phyloP scores from a whole-genome alignment of 1,139 yeast genomes.

The Nakaseomyces bracarensis region DNA sequence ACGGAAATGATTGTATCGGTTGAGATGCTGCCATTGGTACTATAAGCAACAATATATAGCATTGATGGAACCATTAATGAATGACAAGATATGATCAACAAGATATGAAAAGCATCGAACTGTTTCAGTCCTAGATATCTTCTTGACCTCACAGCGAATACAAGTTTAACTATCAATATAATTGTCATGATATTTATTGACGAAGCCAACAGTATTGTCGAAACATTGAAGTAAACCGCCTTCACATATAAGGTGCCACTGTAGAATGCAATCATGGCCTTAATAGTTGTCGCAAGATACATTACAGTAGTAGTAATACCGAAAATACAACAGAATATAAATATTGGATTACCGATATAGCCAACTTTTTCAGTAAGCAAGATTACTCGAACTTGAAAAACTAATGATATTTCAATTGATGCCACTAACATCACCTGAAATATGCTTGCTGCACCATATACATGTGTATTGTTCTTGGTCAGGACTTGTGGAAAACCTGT shows the following conservation, averaged over 20 bases:
- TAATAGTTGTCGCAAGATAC: conserved; percentile 42
- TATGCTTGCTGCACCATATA: conserved; percentile 52
- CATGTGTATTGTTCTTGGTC: conserved; percentile 32
- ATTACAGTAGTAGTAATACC: conserved; percentile 47
- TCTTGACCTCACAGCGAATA: conserved; percentile 61
- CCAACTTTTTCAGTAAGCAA: conserved; percentile 48
- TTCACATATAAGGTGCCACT: conserved; percentile 26
- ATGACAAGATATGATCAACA: conserved; percentile 75
- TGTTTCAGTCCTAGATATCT: conserved; percentile 69
- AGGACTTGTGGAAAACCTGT: conserved; percentile 41
- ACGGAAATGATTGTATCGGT: conserved; percentile 35
- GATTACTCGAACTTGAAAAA: conserved; percentile 62
- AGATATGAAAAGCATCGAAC: conserved; percentile 71
- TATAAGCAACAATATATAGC: conserved; percentile 48
- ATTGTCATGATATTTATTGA: conserved; percentile 58
- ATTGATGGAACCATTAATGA: conserved; percentile 72
- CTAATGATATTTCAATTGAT: conserved; percentile 54
- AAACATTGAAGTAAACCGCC: conserved; percentile 38
- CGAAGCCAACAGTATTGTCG: conserved; percentile 56
- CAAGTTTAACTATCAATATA: conserved; percentile 52
- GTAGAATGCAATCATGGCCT: conserved; percentile 31
- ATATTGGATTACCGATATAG: conserved; percentile 36
- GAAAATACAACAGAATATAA: conserved; percentile 36
- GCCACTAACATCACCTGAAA: conserved; percentile 52
- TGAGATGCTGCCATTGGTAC: conserved; percentile 24